Percentiles rank a stretch among this genome's conserved stretches.
Conservation (phyloP, 1,139 yeast species). For the Suhomyces maxii region DNA sequence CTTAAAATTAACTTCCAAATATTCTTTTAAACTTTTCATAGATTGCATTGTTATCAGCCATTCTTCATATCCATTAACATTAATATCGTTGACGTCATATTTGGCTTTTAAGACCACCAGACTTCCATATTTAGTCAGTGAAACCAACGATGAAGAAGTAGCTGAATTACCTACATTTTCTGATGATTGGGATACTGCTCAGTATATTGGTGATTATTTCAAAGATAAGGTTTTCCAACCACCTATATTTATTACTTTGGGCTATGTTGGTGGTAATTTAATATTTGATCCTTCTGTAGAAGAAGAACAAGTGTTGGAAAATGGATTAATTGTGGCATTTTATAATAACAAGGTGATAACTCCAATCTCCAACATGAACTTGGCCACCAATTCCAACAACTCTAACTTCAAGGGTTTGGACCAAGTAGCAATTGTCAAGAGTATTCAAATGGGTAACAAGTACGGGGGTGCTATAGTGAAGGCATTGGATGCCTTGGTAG, state of each 20-base stretch:
- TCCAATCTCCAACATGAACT: conserved; percentile 59
- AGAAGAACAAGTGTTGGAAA: conserved; percentile 85
- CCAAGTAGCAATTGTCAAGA: conserved; percentile 25
- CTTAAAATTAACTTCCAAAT: conserved; percentile 67
- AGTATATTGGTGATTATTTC: conserved; percentile 36
- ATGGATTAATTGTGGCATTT: conserved; percentile 75
- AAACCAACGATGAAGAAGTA: conserved; percentile 53
- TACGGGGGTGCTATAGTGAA: conserved; percentile 36
- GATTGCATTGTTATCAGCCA: conserved; percentile 77
- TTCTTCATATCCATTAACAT: conserved; percentile 69
- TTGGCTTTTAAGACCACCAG: conserved; percentile 77
- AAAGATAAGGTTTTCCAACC: conserved; percentile 51
- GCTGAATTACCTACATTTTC: conserved; percentile 92
- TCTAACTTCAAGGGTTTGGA: conserved; percentile 43
- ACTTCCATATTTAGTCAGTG: conserved; percentile 72
- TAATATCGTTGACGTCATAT: conserved; percentile 75
- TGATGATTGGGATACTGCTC: conserved; percentile 76
- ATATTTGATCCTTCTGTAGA: conserved; percentile 81
- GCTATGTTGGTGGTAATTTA: conserved; percentile 66
- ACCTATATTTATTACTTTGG: conserved; percentile 74
- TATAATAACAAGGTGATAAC: conserved; percentile 61
- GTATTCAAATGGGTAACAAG: conserved; percentile 34
- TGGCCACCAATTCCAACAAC: conserved; percentile 44
- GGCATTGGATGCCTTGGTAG: conserved; percentile 42
- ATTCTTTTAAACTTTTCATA: conserved; percentile 71